A percentile compares a stretch with the other conserved stretches of the same genome.
These are phyloP conservation scores for Trypanosoma lewisi DNA, from an alignment of 208 protist genomes.

Conservation along the genomic window DNA sequence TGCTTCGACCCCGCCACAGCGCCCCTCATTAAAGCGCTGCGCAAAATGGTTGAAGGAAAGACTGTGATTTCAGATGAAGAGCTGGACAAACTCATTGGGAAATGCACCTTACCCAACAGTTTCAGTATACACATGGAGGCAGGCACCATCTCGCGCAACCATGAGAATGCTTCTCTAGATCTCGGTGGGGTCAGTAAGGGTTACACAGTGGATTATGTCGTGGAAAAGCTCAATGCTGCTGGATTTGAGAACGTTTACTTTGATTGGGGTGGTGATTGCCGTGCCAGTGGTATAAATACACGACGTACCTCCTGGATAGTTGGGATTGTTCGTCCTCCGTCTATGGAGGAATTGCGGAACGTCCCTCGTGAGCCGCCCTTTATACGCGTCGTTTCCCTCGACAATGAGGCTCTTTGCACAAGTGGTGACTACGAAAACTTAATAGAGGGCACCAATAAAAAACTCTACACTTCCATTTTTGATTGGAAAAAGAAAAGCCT, in stretches of 20 bases:
- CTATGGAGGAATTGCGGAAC: slow-evolving; percentile 23
- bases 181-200: slow-evolving; percentile 52
- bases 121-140: slow-evolving; percentile 35
- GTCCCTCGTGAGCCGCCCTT: slow-evolving; percentile 12
- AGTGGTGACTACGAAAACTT: slow-evolving; percentile 57
- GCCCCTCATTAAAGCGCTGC: slow-evolving; percentile 26
- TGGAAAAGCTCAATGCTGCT: slow-evolving; percentile 37
- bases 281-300: slow-evolving; percentile 33
- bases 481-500: slow-evolving; percentile 34
- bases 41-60: slow-evolving; percentile 18
- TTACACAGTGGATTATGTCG: slow-evolving; percentile 45
- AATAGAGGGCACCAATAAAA: neutral
- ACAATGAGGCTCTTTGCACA: slow-evolving; percentile 41
- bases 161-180: slow-evolving; percentile 34
- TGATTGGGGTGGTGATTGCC: slow-evolving; percentile 56
- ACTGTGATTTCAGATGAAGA: slow-evolving; percentile 26
- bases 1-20: slow-evolving; percentile 41
- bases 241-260: slow-evolving; percentile 39
- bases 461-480: slow-evolving; percentile 28
- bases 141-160: slow-evolving; percentile 36
- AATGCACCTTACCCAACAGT: slow-evolving; percentile 29
- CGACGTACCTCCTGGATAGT: slow-evolving; percentile 34
- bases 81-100: no score
- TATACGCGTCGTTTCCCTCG: slow-evolving; percentile 33
- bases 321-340: slow-evolving; percentile 38